Base-by-base conservation (phyloP, 2,329 filamentous ascomycete genomes). In the Phialemonium atrogriseum region DNA sequence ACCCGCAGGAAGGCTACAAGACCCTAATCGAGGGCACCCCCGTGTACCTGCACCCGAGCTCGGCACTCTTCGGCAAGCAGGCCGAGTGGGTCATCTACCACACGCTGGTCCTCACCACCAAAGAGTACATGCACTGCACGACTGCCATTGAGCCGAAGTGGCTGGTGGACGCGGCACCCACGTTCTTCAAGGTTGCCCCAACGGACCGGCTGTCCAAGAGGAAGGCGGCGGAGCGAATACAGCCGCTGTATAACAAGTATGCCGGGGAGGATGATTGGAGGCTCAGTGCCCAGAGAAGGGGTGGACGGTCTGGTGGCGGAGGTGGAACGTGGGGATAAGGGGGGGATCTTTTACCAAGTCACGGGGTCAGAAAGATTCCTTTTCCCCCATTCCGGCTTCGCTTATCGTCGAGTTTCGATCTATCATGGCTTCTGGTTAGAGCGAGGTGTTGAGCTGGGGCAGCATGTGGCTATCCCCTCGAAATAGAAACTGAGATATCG, bases 51-150 rank as follows among this genome's bases (percentile, higher is more conserved):
- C 93, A 98, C 59, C 91, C 91, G 0, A 83, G 77, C 40, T 93
- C 84, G 7, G 84, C 89, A 8, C 65, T 98, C 10, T 98, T 96
- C 49, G 91, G 91, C 32, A 96, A 96, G 59, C 84, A 89, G 38
- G 83, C 88, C 1, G 91, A 98, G 59, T 93, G 93, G 70, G 91
- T 96, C 20, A 84, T 98, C 34, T 98, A 94, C 54, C 81, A 95
- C 51, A 80, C 77, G 32, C 67, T 98, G 13, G 85, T 96, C 7
- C 70, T 96, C 47, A 98, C 91, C 15, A 93, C 84, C 15, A 89
- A 94, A 62, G 91, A 98, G 62, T 98, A 96, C 59, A 96, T 98
- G 91, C 88, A 94, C 50, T 84, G 77, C 52, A 91, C 87, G 10
- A 94, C 86, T 4, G 74, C 75, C 4, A 96, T 98, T 48, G 91